Evolutionary conservation across 345 rosid species (phyloP).

Genomic region (Tarenaya hassleriana): DNA sequence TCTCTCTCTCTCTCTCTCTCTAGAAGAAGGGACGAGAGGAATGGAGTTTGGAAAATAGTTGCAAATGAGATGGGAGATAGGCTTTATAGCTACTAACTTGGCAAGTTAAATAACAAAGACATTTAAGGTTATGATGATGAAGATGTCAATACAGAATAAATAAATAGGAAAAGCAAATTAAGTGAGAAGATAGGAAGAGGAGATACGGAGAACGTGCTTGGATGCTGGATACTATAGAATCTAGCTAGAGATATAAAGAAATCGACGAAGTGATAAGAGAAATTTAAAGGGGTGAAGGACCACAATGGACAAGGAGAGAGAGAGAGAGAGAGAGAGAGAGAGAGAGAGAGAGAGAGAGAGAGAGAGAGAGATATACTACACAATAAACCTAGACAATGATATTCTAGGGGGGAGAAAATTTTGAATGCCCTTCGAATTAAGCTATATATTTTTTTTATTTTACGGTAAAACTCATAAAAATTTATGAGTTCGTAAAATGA

Average conservation of each 20-base stretch:
- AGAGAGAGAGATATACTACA: slow-evolving; percentile 30
- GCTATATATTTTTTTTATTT: too few relatives aligned
- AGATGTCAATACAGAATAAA: slow-evolving; percentile 7
- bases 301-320: slow-evolving; percentile 32
- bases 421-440: slow-evolving; percentile 22
- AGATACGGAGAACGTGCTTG: slow-evolving; percentile 13
- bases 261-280: slow-evolving; percentile 45
- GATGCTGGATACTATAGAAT: not conserved
- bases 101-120: slow-evolving; percentile 4
- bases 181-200: slow-evolving; percentile 2
- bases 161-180: not conserved
- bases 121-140: not conserved
- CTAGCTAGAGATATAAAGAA: slow-evolving; percentile 32
- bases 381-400: slow-evolving; percentile 57
- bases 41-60: not conserved
- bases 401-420: slow-evolving; percentile 36
- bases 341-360: slow-evolving; percentile 27
- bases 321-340: slow-evolving; percentile 24
- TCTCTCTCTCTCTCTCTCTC: slow-evolving; percentile 2
- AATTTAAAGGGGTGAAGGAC: slow-evolving; percentile 62
- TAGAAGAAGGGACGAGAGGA: not conserved
- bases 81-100: slow-evolving; percentile 18
- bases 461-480: too few relatives aligned
- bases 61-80: slow-evolving; percentile 12
- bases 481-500: too few relatives aligned